Evolutionary conservation across 768 basidiomycete genomes (phyloP).

Genomic region (Lentinula detonsa): DNA sequence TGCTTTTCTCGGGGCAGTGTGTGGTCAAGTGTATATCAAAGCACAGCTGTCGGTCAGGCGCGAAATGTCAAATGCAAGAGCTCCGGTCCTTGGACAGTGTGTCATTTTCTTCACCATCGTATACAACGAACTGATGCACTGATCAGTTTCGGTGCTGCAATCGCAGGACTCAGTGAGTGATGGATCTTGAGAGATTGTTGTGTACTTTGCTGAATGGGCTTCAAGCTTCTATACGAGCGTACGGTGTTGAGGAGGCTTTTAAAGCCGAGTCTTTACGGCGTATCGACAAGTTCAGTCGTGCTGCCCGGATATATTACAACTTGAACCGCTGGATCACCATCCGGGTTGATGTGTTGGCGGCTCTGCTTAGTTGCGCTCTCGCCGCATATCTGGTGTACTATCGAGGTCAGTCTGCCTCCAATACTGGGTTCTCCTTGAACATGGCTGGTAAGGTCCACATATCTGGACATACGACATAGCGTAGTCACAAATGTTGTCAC

Average conservation of each 20-base stretch:
- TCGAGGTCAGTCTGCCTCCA: slow-evolving; percentile 20
- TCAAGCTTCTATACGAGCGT: slow-evolving; percentile 13
- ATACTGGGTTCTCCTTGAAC: slow-evolving; percentile 29
- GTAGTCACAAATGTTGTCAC: background rate
- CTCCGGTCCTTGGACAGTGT: slow-evolving; percentile 21
- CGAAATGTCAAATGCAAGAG: slow-evolving; percentile 16
- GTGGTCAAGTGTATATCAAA: slow-evolving; percentile 19
- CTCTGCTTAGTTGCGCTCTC: slow-evolving; percentile 33
- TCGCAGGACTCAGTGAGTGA: slow-evolving; percentile 23
- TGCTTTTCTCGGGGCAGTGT: slow-evolving; percentile 19
- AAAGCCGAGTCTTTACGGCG: slow-evolving; percentile 5
- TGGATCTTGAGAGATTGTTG: background rate
- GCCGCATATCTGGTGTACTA: slow-evolving; percentile 33
- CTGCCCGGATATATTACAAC: slow-evolving; percentile 28
- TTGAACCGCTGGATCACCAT: slow-evolving; percentile 18
- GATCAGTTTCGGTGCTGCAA: slow-evolving; percentile 44
- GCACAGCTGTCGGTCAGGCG: slow-evolving; percentile 19
- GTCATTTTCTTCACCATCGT: slow-evolving; percentile 23
- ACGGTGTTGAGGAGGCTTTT: slow-evolving; percentile 9
- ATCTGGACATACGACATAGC: background rate
- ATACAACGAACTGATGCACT: background rate
- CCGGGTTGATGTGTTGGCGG: slow-evolving; percentile 39
- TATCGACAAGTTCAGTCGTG: slow-evolving; percentile 30
- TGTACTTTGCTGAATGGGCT: background rate
- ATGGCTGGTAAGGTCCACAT: slow-evolving; percentile 21